Base-by-base conservation (phyloP, 2,329 filamentous ascomycete species). In the Ophidiomyces ophidiicola region DNA sequence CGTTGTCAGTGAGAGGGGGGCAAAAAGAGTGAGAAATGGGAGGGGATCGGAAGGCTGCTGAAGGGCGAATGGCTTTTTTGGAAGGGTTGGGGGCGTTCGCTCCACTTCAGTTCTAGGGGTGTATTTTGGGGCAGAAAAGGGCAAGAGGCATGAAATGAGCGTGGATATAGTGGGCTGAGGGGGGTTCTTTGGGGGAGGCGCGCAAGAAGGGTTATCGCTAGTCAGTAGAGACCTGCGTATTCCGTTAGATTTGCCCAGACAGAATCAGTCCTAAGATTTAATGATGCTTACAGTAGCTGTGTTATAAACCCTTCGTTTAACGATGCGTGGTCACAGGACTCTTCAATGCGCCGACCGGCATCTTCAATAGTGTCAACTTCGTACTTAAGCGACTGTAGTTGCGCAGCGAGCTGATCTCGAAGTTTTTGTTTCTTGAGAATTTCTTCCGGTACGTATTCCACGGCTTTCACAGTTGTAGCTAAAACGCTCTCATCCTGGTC, bases 21-120 rank as follows among this genome's bases (percentile, higher is more conserved):
- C 81, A 50, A 90, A 85, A 6, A 80, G 67, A 32, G 80, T 72
- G 0, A 87, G 66, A 47, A 80, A 85, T 0, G 79, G 75, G 2
- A 81, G 60, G 35, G 80, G 74, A 44, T 86, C 74, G 0, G 50
- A 45, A 15, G 48, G 48, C 23, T 54, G 48, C 31, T 69, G 64
- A 1, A 80, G 67, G 1, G 72, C 68, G 60, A 86, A 67, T 1
- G 76, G 70, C 51, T 87, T 82, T 1, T 79, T 82, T 5, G 70
- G 62, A 0, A 71, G 55, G 1, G 64, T 61, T n/a, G 58, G 60
- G n/a, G 35, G 12, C n/a, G 39, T 23, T 15, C 20, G 17, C 17
- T 39, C 21, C 2, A 32, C 26, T 21, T 32, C 26, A 1, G 23
- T 19, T n/a, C 26, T 29, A 2, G 45, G 45, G 20, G 39, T 40